Percentiles rank a stretch among this genome's conserved stretches.
Evolutionary conservation across 1,284 basidiomycete species (phyloP).

Genomic region (Apiotrichum sp.): DNA sequence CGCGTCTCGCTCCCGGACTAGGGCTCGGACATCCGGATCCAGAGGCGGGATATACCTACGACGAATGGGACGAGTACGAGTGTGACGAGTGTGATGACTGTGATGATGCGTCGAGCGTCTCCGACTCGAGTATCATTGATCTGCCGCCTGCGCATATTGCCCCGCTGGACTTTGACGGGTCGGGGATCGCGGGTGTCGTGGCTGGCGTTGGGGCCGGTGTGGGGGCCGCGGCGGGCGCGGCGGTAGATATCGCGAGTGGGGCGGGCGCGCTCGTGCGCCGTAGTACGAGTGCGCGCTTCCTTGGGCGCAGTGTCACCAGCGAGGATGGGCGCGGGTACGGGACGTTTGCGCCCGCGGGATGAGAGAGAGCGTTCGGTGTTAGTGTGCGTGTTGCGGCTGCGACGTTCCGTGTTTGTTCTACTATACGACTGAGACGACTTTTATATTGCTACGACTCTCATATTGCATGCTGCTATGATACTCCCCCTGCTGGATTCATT

Average conservation of each 20-base stretch:
- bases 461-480: too few relatives aligned
- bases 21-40: neutral
- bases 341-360: neutral
- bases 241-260: neutral
- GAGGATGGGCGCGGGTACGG: neutral
- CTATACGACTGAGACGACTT: too few relatives aligned
- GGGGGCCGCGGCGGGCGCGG: neutral
- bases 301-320: neutral
- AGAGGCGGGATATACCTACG: neutral
- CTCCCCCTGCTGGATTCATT: too few relatives aligned
- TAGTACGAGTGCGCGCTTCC: conserved; percentile 3
- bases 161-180: conserved; percentile 3
- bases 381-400: too few relatives aligned
- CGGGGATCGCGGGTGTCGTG: neutral
- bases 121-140: conserved; percentile 16
- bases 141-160: conserved; percentile 11
- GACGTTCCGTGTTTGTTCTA: too few relatives aligned
- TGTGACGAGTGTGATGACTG: neutral
- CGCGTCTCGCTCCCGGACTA: neutral
- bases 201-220: neutral
- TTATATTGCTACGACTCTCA: too few relatives aligned
- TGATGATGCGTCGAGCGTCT: neutral
- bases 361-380: too few relatives aligned
- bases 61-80: neutral
- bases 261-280: conserved; percentile 4